phyloP scores from a whole-genome alignment of 352 stramenopile species.

The Elongisporangium senticosum region DNA sequence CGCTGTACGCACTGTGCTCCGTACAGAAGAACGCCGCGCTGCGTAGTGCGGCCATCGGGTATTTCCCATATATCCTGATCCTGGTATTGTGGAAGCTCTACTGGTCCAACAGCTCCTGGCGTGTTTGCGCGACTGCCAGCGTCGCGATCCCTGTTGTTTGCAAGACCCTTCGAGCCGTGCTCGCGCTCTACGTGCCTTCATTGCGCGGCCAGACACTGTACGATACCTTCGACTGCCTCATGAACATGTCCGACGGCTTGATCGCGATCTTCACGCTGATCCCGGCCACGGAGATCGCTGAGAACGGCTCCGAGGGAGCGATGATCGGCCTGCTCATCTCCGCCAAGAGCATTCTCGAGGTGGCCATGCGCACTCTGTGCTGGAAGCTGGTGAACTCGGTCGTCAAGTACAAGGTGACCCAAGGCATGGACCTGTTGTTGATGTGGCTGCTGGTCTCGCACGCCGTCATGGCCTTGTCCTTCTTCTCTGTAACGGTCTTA shows the following conservation, averaged over 20 bases:
- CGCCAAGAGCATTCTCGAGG: conserved; percentile 57
- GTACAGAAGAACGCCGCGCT: conserved; percentile 36
- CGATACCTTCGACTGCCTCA: conserved; percentile 41
- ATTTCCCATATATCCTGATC: conserved; percentile 38
- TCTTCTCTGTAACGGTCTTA: conserved; percentile 38
- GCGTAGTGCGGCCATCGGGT: conserved; percentile 41
- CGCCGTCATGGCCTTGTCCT: conserved; percentile 35
- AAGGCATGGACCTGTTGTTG: conserved; percentile 19
- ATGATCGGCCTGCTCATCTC: conserved; percentile 57
- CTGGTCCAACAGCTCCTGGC: conserved; percentile 40
- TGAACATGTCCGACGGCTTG: conserved; percentile 50
- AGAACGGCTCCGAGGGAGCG: conserved; percentile 47
- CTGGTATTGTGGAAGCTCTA: conserved; percentile 54
- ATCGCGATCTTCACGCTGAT: conserved; percentile 56
- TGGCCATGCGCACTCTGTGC: conserved; percentile 30
- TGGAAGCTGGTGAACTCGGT: conserved; percentile 40
- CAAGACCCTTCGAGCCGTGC: conserved; percentile 48
- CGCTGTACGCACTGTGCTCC: conserved; percentile 26
- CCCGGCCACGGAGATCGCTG: conserved; percentile 52
- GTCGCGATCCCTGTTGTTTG: conserved; percentile 35
- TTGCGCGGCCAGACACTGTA: conserved; percentile 39
- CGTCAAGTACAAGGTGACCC: conserved; percentile 24
- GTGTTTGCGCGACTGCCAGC: conserved; percentile 23
- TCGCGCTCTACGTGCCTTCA: conserved; percentile 48
- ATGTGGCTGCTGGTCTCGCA: conserved; percentile 40